Base-by-base conservation (phyloP, 2,329 filamentous ascomycete species). In the Keithomyces neogunnii region DNA sequence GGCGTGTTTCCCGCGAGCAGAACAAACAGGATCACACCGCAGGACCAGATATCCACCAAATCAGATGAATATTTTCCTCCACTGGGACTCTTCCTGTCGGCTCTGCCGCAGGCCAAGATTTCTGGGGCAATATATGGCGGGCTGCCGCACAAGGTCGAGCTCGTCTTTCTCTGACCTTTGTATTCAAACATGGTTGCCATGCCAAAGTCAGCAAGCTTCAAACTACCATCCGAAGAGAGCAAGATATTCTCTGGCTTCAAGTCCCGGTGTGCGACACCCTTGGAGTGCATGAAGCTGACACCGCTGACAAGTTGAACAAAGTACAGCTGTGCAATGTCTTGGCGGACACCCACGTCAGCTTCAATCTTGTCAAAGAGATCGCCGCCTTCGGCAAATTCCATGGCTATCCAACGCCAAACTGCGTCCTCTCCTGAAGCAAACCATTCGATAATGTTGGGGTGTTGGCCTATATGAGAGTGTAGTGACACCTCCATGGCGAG, bases 291-390 rank as follows among this genome's bases (percentile, higher is more conserved):
- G 71, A 91, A 99, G 63, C 86, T 86, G 55, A 97, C 88, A 7
- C 92, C 93, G 64, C 84, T 84, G 60, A 97, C 80, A 55, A 99
- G 80, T 71, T 99, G 93, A 3, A 85, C 80, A 67, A 99, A 99
- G 73, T 97, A 99, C 55, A 96, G 82, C 66, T 99, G 95, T 35
- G 93, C 92, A 64, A 99, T 89, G 65, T 97, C 89, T 67, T 95
- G 84, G 5, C 86, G 82, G n/a, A 97, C 89, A 46, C 93, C 93
- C 44, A 92, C 88, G 67, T 99, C 93, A 19, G 93, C 91, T 71
- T 99, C 95, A 60, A 99, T 97, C 75, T 99, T 99, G 81, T 99
- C 93, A 68, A 99, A 99, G 6, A 99, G 77, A 66, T 99, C 93
- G 9, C 93, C 93, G 42, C 93, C 93, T 61, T 95, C 89, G 45